These are phyloP conservation scores for Acanthamoeba triangularis DNA, from an alignment of 208 protist genomes.

Conservation along the genomic window DNA sequence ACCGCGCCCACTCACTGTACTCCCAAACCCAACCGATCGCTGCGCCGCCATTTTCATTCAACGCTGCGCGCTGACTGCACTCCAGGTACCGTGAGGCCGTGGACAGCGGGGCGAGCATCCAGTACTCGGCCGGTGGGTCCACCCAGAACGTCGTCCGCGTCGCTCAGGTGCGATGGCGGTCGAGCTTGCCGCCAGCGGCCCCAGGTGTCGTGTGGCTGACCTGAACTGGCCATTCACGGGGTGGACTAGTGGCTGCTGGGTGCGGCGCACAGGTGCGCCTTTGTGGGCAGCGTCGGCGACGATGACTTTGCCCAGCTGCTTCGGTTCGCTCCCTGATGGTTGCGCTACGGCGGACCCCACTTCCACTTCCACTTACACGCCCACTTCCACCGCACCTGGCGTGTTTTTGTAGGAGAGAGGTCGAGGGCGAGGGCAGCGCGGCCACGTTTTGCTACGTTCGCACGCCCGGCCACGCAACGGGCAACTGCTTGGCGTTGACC, in stretches of 20 bases:
- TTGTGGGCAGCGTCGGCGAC: conserved; percentile 30
- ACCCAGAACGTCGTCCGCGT: conserved; percentile 43
- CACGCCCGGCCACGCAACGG: not conserved
- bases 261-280: not conserved
- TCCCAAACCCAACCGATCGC: too few species aligned
- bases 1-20: not conserved
- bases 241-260: conserved; percentile 40
- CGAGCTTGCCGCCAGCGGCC: too few species aligned
- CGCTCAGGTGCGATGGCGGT: too few species aligned
- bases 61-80: too few species aligned
- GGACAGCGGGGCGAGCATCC: not conserved
- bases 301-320: conserved; percentile 9
- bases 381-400: not conserved
- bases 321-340: not conserved
- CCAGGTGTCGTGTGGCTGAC: too few species aligned
- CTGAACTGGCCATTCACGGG: too few species aligned
- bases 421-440: not conserved
- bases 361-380: too few species aligned
- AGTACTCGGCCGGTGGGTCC: conserved; percentile 11
- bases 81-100: not conserved
- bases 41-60: too few species aligned
- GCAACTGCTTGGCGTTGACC: conserved; percentile 4
- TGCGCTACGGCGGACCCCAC: too few species aligned
- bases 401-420: not conserved
- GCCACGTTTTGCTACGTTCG: not conserved